Conservation (phyloP, 1,284 basidiomycete genomes). For the Sporisorium reilianum region DNA sequence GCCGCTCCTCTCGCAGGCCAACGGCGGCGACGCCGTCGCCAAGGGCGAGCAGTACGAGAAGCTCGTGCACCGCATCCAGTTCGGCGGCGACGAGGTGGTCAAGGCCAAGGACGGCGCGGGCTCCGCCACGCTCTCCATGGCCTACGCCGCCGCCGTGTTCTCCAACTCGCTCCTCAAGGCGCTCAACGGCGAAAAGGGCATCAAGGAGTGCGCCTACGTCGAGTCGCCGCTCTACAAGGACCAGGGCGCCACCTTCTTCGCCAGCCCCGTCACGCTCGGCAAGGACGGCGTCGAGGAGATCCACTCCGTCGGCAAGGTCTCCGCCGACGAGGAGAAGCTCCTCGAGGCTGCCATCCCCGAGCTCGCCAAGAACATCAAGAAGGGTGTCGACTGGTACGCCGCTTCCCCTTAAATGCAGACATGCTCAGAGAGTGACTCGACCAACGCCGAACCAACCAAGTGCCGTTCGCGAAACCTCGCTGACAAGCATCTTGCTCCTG, state of each 20-base stretch:
- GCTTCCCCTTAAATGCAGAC: constrained; percentile 55
- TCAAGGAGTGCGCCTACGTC: constrained; percentile 87
- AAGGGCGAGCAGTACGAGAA: constrained; percentile 73
- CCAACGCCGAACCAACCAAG: not conserved
- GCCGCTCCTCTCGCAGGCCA: constrained; percentile 91
- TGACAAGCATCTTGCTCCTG: too few species aligned
- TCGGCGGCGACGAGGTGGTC: constrained; percentile 93
- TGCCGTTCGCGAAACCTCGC: too few species aligned
- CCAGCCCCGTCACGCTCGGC: constrained; percentile 65
- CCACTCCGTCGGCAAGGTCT: constrained; percentile 65
- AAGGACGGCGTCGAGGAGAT: constrained; percentile 67
- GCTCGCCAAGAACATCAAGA: constrained; percentile 69
- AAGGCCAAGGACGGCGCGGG: constrained; percentile 90
- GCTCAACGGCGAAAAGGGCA: constrained; percentile 86
- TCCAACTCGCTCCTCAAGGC: constrained; percentile 84
- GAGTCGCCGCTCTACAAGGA: constrained; percentile 80
- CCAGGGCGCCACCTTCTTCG: constrained; percentile 75
- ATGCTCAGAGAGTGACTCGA: not conserved
- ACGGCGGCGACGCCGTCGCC: constrained; percentile 75
- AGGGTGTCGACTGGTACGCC: constrained; percentile 66
- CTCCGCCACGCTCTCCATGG: constrained; percentile 89
- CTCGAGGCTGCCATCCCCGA: constrained; percentile 67
- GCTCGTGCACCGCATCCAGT: constrained; percentile 82
- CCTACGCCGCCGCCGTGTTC: constrained; percentile 75
- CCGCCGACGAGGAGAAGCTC: constrained; percentile 68